These are phyloP conservation scores for Ligustrum vulgare DNA, from an alignment of 257 asterid genomes.

Conservation along the genomic window DNA sequence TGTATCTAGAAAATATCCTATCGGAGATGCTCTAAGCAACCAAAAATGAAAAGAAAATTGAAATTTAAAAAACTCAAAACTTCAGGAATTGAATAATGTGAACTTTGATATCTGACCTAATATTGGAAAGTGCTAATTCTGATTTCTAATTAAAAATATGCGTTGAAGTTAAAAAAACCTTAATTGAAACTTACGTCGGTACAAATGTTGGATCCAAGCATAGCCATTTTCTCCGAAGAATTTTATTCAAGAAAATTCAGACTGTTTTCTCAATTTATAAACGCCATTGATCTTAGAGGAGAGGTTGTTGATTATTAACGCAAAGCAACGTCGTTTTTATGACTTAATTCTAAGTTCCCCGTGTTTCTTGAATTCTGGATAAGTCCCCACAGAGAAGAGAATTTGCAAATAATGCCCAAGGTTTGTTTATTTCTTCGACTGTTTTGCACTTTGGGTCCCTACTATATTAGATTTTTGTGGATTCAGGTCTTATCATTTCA, in stretches of 20 bases:
- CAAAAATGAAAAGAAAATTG: background rate
- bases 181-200: slow-evolving; percentile 32
- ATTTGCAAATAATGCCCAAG: background rate
- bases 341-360: background rate
- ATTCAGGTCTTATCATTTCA: too few relatives aligned
- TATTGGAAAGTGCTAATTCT: background rate
- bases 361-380: background rate
- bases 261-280: background rate
- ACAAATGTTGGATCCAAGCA: slow-evolving; percentile 39
- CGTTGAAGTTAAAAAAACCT: slow-evolving; percentile 1
- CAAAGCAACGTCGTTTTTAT: background rate
- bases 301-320: background rate
- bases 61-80: background rate
- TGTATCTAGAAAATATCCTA: too few relatives aligned
- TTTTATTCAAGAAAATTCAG: background rate
- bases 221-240: slow-evolving; percentile 30
- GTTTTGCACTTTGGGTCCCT: too few relatives aligned
- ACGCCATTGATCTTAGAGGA: background rate
- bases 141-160: slow-evolving; percentile 3
- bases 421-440: background rate
- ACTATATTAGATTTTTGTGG: too few relatives aligned
- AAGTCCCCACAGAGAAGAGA: background rate
- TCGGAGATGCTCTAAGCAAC: too few relatives aligned
- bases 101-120: slow-evolving; percentile 4
- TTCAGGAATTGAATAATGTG: background rate